Percentiles rank a stretch among this genome's conserved stretches.
These are phyloP conservation scores for Ophiosphaerella narmari DNA, from an alignment of 2,329 filamentous ascomycete species.

Conservation along the genomic window DNA sequence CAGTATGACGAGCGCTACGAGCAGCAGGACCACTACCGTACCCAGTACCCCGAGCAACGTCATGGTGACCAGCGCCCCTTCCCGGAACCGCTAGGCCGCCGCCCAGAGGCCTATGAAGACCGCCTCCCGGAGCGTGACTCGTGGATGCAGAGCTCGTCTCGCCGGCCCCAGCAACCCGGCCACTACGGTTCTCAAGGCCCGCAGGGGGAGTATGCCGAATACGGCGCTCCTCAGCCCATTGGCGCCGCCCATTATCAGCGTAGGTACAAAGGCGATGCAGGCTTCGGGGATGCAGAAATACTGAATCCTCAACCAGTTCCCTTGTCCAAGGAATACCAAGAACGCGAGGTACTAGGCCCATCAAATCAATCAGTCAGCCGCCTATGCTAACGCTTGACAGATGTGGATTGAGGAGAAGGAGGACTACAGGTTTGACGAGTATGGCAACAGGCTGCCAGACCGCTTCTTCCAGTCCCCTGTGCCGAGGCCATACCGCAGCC, in stretches of 20 bases:
- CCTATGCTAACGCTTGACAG: slow-evolving; percentile 15
- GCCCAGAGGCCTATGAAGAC: slow-evolving; percentile 42
- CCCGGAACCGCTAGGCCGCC: slow-evolving; percentile 33
- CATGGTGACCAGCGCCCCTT: slow-evolving; percentile 13
- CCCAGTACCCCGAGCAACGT: slow-evolving; percentile 21
- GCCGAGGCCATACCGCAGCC: slow-evolving; percentile 30
- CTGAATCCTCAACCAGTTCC: slow-evolving; percentile 46
- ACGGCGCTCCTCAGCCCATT: slow-evolving; percentile 36
- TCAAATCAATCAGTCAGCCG: slow-evolving; percentile 2
- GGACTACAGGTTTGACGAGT: slow-evolving; percentile 42
- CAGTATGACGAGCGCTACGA: slow-evolving; percentile 26
- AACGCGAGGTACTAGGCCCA: slow-evolving; percentile 42
- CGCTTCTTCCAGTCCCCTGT: slow-evolving; percentile 29
- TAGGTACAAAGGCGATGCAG: slow-evolving; percentile 42
- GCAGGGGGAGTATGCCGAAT: slow-evolving; percentile 30
- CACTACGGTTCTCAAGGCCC: slow-evolving; percentile 23
- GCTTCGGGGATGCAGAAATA: slow-evolving; percentile 44
- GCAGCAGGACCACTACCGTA: slow-evolving; percentile 17
- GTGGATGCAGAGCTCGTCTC: slow-evolving; percentile 37
- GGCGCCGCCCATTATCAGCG: slow-evolving; percentile 38
- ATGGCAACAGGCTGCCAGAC: slow-evolving; percentile 42
- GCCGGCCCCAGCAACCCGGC: slow-evolving; percentile 13
- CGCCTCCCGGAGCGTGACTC: slow-evolving; percentile 42
- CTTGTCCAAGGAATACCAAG: slow-evolving; percentile 28
- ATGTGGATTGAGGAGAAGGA: slow-evolving; percentile 45